Base-by-base conservation (phyloP, 495 filamentous ascomycete species). In the Podospora bellae-mahoneyi region DNA sequence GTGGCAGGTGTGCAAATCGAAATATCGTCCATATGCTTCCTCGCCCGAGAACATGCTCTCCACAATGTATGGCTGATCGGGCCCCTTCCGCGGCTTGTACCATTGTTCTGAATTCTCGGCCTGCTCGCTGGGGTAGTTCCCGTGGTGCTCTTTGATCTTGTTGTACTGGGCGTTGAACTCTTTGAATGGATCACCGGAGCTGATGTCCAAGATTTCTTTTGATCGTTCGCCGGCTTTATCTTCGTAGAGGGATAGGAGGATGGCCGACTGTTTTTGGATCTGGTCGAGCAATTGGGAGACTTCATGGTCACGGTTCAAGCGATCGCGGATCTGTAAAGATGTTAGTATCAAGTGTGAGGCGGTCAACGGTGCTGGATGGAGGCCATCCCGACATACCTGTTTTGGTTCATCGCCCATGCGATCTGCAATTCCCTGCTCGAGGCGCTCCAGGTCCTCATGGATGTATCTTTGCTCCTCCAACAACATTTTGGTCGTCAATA, bases 11-110 rank as follows among this genome's bases (percentile, higher is more conserved):
- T 91, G 94, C 62, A 99, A 79, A 78, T 99, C 95, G 70, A 98
- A 88, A 76, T 90, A 98, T 66, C 92, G 89, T 28, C 95, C 95
- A 72, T 89, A 97, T 3, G 88, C 88, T 77, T 99, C 95, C 79
- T 98, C 95, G 20, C 95, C 96, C 1, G 92, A 95, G 76, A 98
- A 99, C 89, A 97, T 91, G 64, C 84, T 87, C 71, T 97, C 93
- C 65, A 97, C 88, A 59, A 94, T 87, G 69, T 83, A 85, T 1
- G 93, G 92, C 48, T 90, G 89, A 6, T 88, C 84, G 32, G 86
- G 86, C 16, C 69, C 72, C 34, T 77, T 82, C 63, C 84, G 87
- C 55, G 89, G 89, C 79, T 92, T 90, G 79, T 99, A 98, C 67
- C 93, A 92, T 66, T 88, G 85, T 80, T 99, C 95, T 15, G 97